Evolutionary conservation across 495 filamentous ascomycete genomes (phyloP).

Genomic region (Aeminium ludgeri): DNA sequence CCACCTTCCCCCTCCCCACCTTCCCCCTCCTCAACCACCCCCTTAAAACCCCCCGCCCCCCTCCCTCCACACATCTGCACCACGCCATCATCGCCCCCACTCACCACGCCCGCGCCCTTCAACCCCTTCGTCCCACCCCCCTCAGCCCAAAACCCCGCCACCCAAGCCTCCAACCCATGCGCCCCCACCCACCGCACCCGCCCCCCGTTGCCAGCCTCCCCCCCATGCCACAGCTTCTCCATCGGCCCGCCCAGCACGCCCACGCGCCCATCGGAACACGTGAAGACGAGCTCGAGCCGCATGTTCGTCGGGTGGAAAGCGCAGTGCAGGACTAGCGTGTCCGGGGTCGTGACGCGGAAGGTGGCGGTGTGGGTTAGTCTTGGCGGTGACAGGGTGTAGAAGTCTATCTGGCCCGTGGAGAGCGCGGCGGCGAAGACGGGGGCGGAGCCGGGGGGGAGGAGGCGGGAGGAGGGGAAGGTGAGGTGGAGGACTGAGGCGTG

Average conservation of each 20-base stretch:
- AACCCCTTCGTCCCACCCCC: background rate
- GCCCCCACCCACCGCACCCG: too few relatives aligned
- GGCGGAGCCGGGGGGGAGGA: slow-evolving; percentile 8
- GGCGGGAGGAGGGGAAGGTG: slow-evolving; percentile 78
- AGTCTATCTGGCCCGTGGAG: slow-evolving; percentile 49
- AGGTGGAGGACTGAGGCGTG: slow-evolving; percentile 46
- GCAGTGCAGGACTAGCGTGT: slow-evolving; percentile 50
- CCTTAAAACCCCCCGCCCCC: slow-evolving; percentile 64
- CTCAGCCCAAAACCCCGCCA: too few relatives aligned
- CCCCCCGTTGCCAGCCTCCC: too few relatives aligned
- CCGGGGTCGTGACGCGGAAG: slow-evolving; percentile 28
- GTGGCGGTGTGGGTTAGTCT: slow-evolving; percentile 1
- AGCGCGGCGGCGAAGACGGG: slow-evolving; percentile 47
- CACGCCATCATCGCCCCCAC: slow-evolving; percentile 47
- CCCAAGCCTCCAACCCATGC: too few relatives aligned
- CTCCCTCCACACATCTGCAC: slow-evolving; percentile 24
- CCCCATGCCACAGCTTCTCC: slow-evolving; percentile 1
- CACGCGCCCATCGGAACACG: slow-evolving; percentile 50
- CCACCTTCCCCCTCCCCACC: too few relatives aligned
- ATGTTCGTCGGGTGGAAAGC: slow-evolving; percentile 45
- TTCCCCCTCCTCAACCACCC: too few relatives aligned
- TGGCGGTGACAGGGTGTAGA: slow-evolving; percentile 36
- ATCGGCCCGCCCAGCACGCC: too few relatives aligned
- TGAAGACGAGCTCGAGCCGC: slow-evolving; percentile 40
- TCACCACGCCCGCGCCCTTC: slow-evolving; percentile 38